phyloP scores from a whole-genome alignment of 805 yeast species.

The Candida nitratophila region DNA sequence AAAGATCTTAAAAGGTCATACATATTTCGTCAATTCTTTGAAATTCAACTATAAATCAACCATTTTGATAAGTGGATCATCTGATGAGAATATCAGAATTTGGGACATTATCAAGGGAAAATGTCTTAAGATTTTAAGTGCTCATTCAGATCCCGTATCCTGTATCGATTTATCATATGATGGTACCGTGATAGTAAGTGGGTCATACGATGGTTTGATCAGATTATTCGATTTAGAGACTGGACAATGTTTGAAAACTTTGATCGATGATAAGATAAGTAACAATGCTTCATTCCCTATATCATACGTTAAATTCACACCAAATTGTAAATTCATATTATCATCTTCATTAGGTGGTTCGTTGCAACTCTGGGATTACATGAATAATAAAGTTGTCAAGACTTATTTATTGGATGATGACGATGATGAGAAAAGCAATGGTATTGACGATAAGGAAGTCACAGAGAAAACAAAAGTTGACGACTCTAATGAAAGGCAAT shows the following conservation, averaged over 20 bases:
- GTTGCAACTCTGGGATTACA: slow-evolving; percentile 79
- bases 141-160: slow-evolving; percentile 88
- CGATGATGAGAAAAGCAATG: too few species aligned
- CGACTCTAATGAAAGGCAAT: too few species aligned
- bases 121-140: slow-evolving; percentile 73
- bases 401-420: slow-evolving; percentile 28
- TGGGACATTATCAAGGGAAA: slow-evolving; percentile 80
- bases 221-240: slow-evolving; percentile 81
- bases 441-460: too few species aligned
- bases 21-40: slow-evolving; percentile 74
- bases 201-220: slow-evolving; percentile 86
- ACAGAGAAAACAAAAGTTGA: too few species aligned
- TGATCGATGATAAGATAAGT: slow-evolving; percentile 70
- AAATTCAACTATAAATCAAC: slow-evolving; percentile 71
- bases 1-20: slow-evolving; percentile 62
- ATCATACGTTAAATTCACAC: slow-evolving; percentile 62
- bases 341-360: slow-evolving; percentile 78
- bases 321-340: slow-evolving; percentile 72
- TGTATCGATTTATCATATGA: slow-evolving; percentile 69
- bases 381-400: slow-evolving; percentile 72
- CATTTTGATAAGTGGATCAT: slow-evolving; percentile 69
- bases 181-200: slow-evolving; percentile 76
- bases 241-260: slow-evolving; percentile 87
- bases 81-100: slow-evolving; percentile 84
- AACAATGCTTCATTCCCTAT: slow-evolving; percentile 69